These are phyloP conservation scores for Lentinula edodes DNA, from an alignment of 768 basidiomycete species.

Conservation along the genomic window DNA sequence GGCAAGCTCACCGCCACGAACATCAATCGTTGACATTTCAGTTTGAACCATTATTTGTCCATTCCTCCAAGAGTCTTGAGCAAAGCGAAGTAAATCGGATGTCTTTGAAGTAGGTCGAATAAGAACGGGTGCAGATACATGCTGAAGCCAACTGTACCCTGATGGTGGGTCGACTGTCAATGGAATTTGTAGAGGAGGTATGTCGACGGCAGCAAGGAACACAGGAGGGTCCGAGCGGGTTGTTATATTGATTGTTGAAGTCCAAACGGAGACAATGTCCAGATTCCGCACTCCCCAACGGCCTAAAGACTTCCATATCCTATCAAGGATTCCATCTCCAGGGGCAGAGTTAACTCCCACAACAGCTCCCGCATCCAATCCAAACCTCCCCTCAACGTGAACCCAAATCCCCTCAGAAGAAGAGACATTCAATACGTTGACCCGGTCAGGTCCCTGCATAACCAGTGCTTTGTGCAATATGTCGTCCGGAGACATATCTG, in stretches of 20 bases:
- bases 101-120: constrained; percentile 51
- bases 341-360: constrained; percentile 47
- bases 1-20: constrained; percentile 46
- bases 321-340: constrained; percentile 37
- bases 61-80: constrained; percentile 51
- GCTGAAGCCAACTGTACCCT: constrained; percentile 53
- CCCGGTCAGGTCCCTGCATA: constrained; percentile 52
- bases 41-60: constrained; percentile 43
- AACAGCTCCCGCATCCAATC: constrained; percentile 61
- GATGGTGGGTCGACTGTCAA: constrained; percentile 46
- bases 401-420: constrained; percentile 55
- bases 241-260: constrained; percentile 45
- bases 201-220: constrained; percentile 41
- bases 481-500: constrained; percentile 50
- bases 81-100: constrained; percentile 42
- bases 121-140: constrained; percentile 43
- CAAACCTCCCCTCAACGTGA: constrained; percentile 48
- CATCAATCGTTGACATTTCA: constrained; percentile 33
- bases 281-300: constrained; percentile 59
- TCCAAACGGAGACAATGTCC: constrained; percentile 49
- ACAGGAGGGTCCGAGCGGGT: constrained; percentile 34
- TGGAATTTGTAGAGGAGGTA: constrained; percentile 49
- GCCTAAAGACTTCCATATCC: constrained; percentile 61
- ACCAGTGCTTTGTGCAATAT: constrained; percentile 50
- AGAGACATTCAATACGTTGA: constrained; percentile 61